Conservation (phyloP, 345 rosid species). For the Psidium friedrichsthalianum region DNA sequence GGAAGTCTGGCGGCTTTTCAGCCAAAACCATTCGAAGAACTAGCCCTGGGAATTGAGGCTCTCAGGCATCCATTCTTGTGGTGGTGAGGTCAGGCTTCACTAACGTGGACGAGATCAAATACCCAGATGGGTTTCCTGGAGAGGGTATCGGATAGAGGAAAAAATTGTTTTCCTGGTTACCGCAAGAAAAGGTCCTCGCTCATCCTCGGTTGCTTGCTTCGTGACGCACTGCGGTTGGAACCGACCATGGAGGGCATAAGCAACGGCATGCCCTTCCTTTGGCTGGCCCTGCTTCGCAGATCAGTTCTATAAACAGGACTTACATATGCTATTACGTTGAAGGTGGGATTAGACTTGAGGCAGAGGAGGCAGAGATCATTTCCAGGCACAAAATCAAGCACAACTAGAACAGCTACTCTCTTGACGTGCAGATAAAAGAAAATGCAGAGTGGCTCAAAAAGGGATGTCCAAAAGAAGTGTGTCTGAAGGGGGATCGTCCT, state of each 20-base stretch:
- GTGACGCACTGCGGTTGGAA: slow-evolving; percentile 33
- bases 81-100: slow-evolving; percentile 14
- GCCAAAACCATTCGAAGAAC: slow-evolving; percentile 25
- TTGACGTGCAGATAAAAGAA: slow-evolving; percentile 3
- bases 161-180: slow-evolving; percentile 15
- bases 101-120: background rate
- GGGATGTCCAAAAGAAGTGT: slow-evolving; percentile 10
- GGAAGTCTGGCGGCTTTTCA: slow-evolving; percentile 16
- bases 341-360: background rate
- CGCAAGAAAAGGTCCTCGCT: slow-evolving; percentile 19
- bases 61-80: slow-evolving; percentile 15
- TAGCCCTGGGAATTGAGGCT: slow-evolving; percentile 29
- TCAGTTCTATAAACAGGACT: slow-evolving; percentile 20
- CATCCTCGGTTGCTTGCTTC: slow-evolving; percentile 23
- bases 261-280: slow-evolving; percentile 21
- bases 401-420: slow-evolving; percentile 2
- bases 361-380: slow-evolving; percentile 13
- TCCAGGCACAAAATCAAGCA: slow-evolving; percentile 13
- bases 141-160: background rate
- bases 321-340: slow-evolving; percentile 9
- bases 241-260: slow-evolving; percentile 15
- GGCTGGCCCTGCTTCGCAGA: slow-evolving; percentile 29
- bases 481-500: slow-evolving; percentile 19
- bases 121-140: slow-evolving; percentile 12
- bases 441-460: slow-evolving; percentile 13